Conservation (phyloP, 163 green algal genomes). For the Scenedesmus sp. region DNA sequence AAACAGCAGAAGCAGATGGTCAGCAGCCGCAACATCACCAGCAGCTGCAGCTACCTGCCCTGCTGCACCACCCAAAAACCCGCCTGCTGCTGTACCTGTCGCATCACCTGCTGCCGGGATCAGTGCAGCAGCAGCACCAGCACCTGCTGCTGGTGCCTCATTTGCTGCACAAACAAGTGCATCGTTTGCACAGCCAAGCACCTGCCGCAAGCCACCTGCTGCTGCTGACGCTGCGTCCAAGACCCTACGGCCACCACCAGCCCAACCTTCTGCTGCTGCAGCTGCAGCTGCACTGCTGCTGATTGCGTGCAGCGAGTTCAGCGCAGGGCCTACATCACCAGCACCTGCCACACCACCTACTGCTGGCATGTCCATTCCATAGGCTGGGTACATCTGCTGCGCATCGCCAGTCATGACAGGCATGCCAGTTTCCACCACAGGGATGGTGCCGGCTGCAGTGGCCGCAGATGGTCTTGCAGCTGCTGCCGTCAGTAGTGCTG, state of each 20-base stretch:
- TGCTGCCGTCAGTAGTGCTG: slow-evolving; percentile 24
- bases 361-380: neutral
- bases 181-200: neutral
- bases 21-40: neutral
- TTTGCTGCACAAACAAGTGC: neutral
- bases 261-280: neutral
- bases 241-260: neutral
- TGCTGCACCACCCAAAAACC: neutral
- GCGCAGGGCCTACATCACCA: neutral
- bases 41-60: neutral
- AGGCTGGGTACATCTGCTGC: neutral
- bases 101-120: neutral
- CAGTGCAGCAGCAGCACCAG: neutral
- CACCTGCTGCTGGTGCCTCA: neutral
- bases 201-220: neutral
- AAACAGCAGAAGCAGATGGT: slow-evolving; percentile 13
- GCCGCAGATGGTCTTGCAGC: neutral
- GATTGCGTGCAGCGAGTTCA: neutral
- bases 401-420: neutral
- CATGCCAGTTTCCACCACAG: neutral
- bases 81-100: neutral
- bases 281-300: neutral
- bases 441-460: slow-evolving; percentile 14
- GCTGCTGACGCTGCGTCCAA: neutral
- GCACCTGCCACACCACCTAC: neutral